Evolutionary conservation across 495 filamentous ascomycete species (phyloP).

Genomic region (Entonaema liquescens): DNA sequence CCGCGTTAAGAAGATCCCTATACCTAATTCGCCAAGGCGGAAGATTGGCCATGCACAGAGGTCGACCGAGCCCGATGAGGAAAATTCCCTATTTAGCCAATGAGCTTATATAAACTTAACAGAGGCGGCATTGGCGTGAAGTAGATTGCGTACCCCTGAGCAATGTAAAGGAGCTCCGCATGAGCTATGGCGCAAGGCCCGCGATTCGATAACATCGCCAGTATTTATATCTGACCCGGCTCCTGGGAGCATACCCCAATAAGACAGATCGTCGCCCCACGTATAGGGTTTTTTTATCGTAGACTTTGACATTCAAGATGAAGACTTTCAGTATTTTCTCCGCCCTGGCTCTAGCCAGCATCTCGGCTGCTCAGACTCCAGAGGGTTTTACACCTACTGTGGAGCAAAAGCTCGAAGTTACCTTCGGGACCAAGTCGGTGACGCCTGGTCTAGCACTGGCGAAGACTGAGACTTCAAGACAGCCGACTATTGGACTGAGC

Average conservation of each 20-base stretch:
- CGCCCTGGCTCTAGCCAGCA: slow-evolving; percentile 32
- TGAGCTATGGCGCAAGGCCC: slow-evolving; percentile 26
- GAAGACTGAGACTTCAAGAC: slow-evolving; percentile 51
- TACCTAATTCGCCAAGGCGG: slow-evolving; percentile 42
- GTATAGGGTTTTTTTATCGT: background rate
- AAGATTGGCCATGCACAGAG: slow-evolving; percentile 27
- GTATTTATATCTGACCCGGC: slow-evolving; percentile 32
- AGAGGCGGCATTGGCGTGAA: slow-evolving; percentile 11
- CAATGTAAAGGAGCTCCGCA: slow-evolving; percentile 26
- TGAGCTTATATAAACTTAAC: slow-evolving; percentile 32
- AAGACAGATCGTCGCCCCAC: background rate
- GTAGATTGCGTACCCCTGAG: slow-evolving; percentile 29
- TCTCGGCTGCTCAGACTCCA: slow-evolving; percentile 53
- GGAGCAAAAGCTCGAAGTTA: slow-evolving; percentile 53
- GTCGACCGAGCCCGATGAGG: slow-evolving; percentile 34
- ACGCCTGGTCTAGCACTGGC: slow-evolving; percentile 51
- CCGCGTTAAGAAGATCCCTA: slow-evolving; percentile 23
- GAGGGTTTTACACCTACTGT: slow-evolving; percentile 52
- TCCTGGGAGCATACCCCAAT: slow-evolving; percentile 6
- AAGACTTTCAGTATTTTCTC: slow-evolving; percentile 37
- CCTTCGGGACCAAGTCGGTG: slow-evolving; percentile 53
- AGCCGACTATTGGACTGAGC: slow-evolving; percentile 54
- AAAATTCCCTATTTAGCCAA: slow-evolving; percentile 41
- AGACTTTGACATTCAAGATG: slow-evolving; percentile 29
- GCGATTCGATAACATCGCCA: background rate